A percentile compares a stretch with the other conserved stretches of the same genome.
Evolutionary conservation across 306 rosid genomes (phyloP).

Genomic region (Alnus glutinosa): DNA sequence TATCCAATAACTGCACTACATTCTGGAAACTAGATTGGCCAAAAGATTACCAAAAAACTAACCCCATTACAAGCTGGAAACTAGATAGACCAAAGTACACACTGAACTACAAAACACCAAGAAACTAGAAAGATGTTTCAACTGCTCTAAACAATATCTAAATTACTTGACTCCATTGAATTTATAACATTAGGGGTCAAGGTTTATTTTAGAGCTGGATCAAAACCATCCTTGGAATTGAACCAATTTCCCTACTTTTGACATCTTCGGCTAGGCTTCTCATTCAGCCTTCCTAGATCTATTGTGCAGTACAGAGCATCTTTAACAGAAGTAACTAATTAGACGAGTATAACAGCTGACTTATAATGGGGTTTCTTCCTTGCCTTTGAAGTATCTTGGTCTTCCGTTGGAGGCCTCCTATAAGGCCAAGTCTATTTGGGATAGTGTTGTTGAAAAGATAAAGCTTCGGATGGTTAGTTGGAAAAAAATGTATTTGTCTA

Average conservation of each 20-base stretch:
- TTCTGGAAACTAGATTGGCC: not conserved
- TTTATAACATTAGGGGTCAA: not conserved
- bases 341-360: not conserved
- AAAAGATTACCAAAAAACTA: not conserved
- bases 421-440: too few relatives aligned
- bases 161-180: not conserved
- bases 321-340: not conserved
- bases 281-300: not conserved
- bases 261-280: not conserved
- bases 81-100: not conserved
- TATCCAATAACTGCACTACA: not conserved
- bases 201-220: not conserved
- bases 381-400: not conserved
- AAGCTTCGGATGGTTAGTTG: too few relatives aligned
- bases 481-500: too few relatives aligned
- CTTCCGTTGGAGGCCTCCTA: too few relatives aligned
- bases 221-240: not conserved
- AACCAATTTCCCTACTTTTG: not conserved
- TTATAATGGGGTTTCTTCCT: not conserved
- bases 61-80: not conserved
- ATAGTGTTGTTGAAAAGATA: too few relatives aligned
- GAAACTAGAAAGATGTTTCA: not conserved
- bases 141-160: not conserved
- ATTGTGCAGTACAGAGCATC: not conserved
- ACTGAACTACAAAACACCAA: not conserved